Percentiles rank a stretch among this genome's conserved stretches.
Conservation (phyloP, 345 rosid genomes). For the Eucalyptus regnans region DNA sequence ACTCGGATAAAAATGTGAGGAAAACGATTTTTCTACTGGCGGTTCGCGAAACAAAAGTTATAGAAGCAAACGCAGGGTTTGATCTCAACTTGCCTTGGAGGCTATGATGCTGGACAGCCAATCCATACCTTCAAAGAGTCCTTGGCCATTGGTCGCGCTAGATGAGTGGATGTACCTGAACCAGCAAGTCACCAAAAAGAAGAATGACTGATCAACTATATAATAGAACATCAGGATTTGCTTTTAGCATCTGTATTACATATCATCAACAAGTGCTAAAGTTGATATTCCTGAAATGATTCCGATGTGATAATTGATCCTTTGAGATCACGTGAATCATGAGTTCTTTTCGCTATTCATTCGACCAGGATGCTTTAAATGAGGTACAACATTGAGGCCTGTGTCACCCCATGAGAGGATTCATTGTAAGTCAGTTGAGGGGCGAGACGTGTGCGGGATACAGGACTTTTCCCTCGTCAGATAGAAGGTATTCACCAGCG, state of each 20-base stretch:
- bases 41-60: background rate
- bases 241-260: background rate
- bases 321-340: background rate
- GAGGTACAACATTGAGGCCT: background rate
- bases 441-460: background rate
- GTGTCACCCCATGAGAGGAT: background rate
- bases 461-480: background rate
- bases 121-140: background rate
- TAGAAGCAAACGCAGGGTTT: background rate
- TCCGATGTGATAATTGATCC: background rate
- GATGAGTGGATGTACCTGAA: background rate
- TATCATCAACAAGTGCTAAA: background rate
- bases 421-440: background rate
- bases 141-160: accelerated
- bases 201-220: background rate
- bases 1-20: background rate
- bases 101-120: background rate
- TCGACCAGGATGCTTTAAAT: background rate
- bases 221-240: background rate
- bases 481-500: background rate
- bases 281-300: background rate
- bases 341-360: background rate
- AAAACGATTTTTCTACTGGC: background rate
- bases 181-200: background rate
- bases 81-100: background rate